Evolutionary conservation across 2,329 filamentous ascomycete species (phyloP).

Genomic region (Arachnopeziza araneosa): DNA sequence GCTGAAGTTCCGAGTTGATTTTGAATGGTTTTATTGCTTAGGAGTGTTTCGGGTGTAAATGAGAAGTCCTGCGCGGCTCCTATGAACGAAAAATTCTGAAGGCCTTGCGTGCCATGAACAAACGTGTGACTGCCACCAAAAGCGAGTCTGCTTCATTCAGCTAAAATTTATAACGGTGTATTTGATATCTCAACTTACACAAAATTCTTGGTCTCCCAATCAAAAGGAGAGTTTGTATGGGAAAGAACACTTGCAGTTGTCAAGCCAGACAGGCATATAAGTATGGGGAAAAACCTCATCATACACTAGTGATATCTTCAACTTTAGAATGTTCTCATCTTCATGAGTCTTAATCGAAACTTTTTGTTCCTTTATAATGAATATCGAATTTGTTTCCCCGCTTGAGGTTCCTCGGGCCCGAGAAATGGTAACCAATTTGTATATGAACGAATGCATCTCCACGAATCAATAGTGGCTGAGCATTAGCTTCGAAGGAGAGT

Average conservation of each 20-base stretch:
- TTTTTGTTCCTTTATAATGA: too few relatives aligned
- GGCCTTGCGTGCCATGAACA: constrained; percentile 47
- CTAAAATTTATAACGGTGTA: not conserved
- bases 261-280: not conserved
- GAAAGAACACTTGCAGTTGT: not conserved
- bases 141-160: constrained; percentile 32
- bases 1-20: constrained; percentile 39
- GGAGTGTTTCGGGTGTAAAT: constrained; percentile 39
- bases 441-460: too few relatives aligned
- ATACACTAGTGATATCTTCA: too few relatives aligned
- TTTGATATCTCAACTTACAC: not conserved
- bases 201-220: not conserved
- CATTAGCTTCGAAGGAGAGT: too few relatives aligned
- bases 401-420: not conserved
- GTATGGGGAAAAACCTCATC: too few relatives aligned
- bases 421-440: not conserved
- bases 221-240: not conserved
- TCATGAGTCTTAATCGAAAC: too few relatives aligned
- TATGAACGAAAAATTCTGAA: constrained; percentile 48
- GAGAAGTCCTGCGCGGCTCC: constrained; percentile 44
- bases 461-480: too few relatives aligned
- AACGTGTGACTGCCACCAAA: constrained; percentile 49
- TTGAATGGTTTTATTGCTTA: constrained; percentile 45
- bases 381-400: not conserved
- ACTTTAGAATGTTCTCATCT: too few relatives aligned